Evolutionary conservation across 306 rosid genomes (phyloP).

Genomic region (Purshia tridentata): DNA sequence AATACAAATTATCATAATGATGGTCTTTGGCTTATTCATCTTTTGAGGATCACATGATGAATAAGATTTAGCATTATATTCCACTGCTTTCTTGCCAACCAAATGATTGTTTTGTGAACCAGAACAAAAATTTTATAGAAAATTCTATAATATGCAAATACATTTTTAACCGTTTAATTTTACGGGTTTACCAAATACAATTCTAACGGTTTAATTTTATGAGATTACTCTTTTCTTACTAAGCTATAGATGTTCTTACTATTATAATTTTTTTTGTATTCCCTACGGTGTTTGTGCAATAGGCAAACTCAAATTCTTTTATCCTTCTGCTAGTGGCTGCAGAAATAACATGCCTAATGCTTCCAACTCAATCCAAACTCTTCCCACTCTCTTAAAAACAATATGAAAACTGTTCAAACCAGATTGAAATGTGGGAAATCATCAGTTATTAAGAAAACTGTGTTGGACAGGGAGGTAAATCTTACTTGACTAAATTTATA

Average conservation of each 20-base stretch:
- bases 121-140: neutral
- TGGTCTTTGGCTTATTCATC: neutral
- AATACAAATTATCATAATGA: neutral
- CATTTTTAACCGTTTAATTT: no score
- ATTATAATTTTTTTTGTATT: no score
- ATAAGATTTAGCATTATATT: neutral
- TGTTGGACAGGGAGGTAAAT: neutral
- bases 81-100: neutral
- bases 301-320: no score
- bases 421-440: neutral
- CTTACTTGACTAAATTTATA: neutral
- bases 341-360: neutral
- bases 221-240: no score
- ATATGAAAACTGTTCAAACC: neutral
- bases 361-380: neutral
- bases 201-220: no score
- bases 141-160: no score
- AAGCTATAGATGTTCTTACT: no score
- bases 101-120: neutral
- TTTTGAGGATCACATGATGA: slow-evolving; percentile 9
- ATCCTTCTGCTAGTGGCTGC: neutral
- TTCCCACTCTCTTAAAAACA: neutral
- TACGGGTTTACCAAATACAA: no score
- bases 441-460: neutral
- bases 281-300: no score